Evolutionary conservation across 768 basidiomycete species (phyloP), one percentile per base, ranked within the genome.

Genomic region (Hebeloma cylindrosporum): DNA sequence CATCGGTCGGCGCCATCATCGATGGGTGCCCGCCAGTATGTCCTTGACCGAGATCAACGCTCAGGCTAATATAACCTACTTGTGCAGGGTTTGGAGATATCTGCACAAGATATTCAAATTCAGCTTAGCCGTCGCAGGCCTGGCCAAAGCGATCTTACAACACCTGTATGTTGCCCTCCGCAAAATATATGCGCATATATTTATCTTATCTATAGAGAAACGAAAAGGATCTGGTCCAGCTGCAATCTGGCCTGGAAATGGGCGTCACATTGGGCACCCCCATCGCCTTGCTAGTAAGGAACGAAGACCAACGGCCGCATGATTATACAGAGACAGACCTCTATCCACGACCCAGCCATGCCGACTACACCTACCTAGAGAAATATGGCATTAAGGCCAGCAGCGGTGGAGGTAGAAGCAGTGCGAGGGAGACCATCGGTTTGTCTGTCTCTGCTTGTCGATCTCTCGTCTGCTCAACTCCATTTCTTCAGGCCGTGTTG

Each of bases 261-360:
- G 96, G 92, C 20, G 84, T 95, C 21, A 97, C 96, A 2, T 83
- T 99, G 16, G 96, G 96, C 34, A 99, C 96, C 14, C 96, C 96
- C 16, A 98, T 99, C 58, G 94, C 85, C 2, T 81, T 99, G n/a
- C 74, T 97, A 39, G 93, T 99, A 28, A 89, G 83, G 59, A 99
- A 99, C 67, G 93, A 98, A 70, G 96, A 99, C 64, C 96, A 99
- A 62, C 78, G 96, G 21, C 96, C 96, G 14, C 89, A 97, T 60
- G 96, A 99, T 68, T 99, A 99, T 68, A 85, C 93, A 52, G 96
- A 98, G 73, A 98, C 96, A 0, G 96, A 99, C 62, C 71, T 93
- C 41, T 99, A 93, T 73, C 96, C 96, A 23, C 85, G 96, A 16
- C 96, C 96, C 21, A 92, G 88, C 53, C 96, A 99, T 59, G 96